Evolutionary conservation across 1,284 basidiomycete species (phyloP), one percentile per base, ranked within the genome.

Genomic region (Inonotus hispidus): DNA sequence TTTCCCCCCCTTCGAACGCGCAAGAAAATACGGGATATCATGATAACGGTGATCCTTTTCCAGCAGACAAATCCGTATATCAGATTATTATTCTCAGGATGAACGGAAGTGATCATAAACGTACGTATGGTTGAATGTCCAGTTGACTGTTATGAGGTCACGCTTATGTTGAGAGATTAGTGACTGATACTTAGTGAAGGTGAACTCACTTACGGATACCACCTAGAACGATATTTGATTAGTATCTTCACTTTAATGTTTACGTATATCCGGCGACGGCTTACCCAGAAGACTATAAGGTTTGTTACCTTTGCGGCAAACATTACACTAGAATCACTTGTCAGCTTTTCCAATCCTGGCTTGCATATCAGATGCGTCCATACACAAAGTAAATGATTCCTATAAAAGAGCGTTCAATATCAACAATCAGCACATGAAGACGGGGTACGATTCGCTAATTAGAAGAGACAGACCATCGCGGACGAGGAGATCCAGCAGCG

Each of bases 21-120:
- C 13, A 63, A 53, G 45, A 60, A 60, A 2, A 61, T 39, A 14
- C 53, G 38, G n/a, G 59, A 57, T 25, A 63, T 60, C 59, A 63
- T 50, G 10, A 60, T 53, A n/a, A 56, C 59, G n/a, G 59, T 60
- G 35, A 63, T 57, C 8, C 62, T 63, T n/a, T n/a, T n/a, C n/a
- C n/a, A n/a, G n/a, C n/a, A n/a, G n/a, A n/a, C n/a, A n/a, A n/a
- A n/a, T n/a, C n/a, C n/a, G n/a, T 4, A 35, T 25, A 35, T 2
- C n/a, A 32, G 8, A 1, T 27, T 10, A 32, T 32, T 4, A 27
- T 1, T 16, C 2, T 14, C 14, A 52, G 25, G 1, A 4, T 11
- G 29, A 6, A 10, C 8, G 23, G 5, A 6, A 11, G 21, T 6
- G 6, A 19, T 25, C 21, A 49, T 16, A 37, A 23, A 38, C 47